Base-by-base conservation (phyloP, 2,329 filamentous ascomycete genomes). In the Phialophora macrospora region DNA sequence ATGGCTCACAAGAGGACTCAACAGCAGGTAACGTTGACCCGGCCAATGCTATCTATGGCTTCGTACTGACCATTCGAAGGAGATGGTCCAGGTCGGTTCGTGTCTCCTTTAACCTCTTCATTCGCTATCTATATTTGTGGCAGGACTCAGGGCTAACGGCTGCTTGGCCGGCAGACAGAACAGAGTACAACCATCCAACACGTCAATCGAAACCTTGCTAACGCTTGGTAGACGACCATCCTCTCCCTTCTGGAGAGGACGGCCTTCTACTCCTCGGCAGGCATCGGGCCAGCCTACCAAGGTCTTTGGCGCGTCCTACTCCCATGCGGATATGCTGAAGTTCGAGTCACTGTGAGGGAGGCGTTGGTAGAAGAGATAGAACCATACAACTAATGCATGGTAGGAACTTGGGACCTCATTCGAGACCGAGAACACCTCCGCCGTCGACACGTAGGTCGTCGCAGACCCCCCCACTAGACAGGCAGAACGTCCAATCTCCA, bases 41-140 rank as follows among this genome's bases (percentile, higher is more conserved):
- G 62, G 8, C 32, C 54, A 22, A 63, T 2, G 6, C 32, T 28
- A 44, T 44, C 49, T 24, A 62, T 30, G 41, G 51, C 20, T 28
- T 44, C 14, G 17, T 57, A 60, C 61, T 69, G 52, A 67, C 49
- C 7, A 22, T 63, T 26, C 55, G 6, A 83, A 98, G 92, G 95
- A 99, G 85, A 99, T 99, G 95, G 92, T 97, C 73, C 94, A 99
- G 90, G 93, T 99, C 84, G 94, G 95, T 98, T 89, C 85, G 88
- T 90, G 74, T 74, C 72, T 75, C 75, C 70, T 66, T 64, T 66
- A 64, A 63, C 46, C 14, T 24, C 12, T 61, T n/a, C 38, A 26
- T 20, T 44, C 55, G 46, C 20, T 62, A 4, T 28, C 20, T 46
- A 34, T 55, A 24, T n/a, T 44, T 20, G 24, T 46, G 2, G n/a